These are phyloP conservation scores for Stipa capillata DNA, from an alignment of 176 grass and related monocot species.

Conservation along the genomic window DNA sequence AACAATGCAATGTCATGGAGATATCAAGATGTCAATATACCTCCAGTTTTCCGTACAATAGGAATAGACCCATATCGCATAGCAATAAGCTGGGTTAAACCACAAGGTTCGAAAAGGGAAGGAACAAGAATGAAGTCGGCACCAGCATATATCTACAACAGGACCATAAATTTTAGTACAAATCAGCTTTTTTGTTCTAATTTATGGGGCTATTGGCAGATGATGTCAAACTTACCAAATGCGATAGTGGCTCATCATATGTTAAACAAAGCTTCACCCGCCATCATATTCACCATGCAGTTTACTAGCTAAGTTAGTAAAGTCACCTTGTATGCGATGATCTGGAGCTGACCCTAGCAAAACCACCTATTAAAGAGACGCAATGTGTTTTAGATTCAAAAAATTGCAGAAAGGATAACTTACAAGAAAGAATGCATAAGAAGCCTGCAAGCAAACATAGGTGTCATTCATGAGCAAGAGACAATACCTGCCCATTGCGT, in stretches of 20 bases:
- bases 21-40: slow-evolving; percentile 24
- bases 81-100: slow-evolving; percentile 89
- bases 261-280: slow-evolving; percentile 70
- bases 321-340: slow-evolving; percentile 80
- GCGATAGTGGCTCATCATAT: slow-evolving; percentile 86
- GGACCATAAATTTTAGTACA: neutral
- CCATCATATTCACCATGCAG: slow-evolving; percentile 68
- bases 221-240: slow-evolving; percentile 50
- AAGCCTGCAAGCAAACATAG: neutral
- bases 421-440: neutral
- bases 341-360: slow-evolving; percentile 93
- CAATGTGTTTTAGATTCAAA: neutral
- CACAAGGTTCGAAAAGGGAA: slow-evolving; percentile 92
- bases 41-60: slow-evolving; percentile 91
- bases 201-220: neutral
- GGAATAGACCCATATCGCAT: slow-evolving; percentile 98
- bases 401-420: neutral
- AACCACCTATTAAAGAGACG: slow-evolving; percentile 55
- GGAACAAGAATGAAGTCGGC: slow-evolving; percentile 97
- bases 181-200: slow-evolving; percentile 6
- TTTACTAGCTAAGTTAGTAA: slow-evolving; percentile 53
- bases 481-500: slow-evolving; percentile 68
- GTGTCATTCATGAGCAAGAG: neutral
- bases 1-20: neutral
- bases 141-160: slow-evolving; percentile 88